Base-by-base conservation (phyloP, 345 rosid genomes). In the Sisymbrium altissimum region DNA sequence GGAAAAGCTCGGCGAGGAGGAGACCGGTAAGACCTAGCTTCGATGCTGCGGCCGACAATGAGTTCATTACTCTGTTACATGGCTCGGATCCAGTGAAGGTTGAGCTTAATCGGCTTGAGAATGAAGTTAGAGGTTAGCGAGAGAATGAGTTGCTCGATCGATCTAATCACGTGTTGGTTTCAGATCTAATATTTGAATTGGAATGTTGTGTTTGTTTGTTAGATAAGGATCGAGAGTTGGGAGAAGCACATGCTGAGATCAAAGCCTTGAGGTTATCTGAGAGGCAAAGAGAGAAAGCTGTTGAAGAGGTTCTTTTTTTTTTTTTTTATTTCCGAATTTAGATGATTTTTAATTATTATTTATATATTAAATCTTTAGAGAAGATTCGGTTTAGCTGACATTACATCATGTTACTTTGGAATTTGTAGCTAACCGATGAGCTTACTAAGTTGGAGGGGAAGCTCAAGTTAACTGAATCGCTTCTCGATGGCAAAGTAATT, bases 11-110 rank as follows among this genome's bases (percentile, higher is more conserved):
- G 56, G 83, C 89, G 49, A 77, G 97, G 65, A 81, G 99, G 75
- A 78, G 97, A 27, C 80, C 80, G 0, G 78, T 88, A 45, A 85
- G 91, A 79, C 96, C 89, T 33, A 92, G 97, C 86, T 87, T 95
- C 60, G 99, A 95, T 77, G 97, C 97, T 0, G 32, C 79, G 29
- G 68, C 64, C 38, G 99, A 95, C 54, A 95, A 88, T 64, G 97
- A 95, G 83, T 84, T 95, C 81, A 90, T 92, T 6, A 88, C 93
- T 19, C 66, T 86, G 70, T 84, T 95, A 63, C 99, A 90, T 77
- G 97, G 99, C 59, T 95, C 99, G 86, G 97, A 95, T 95, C 99
- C 97, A 80, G 97, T 95, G 64, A 95, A 95, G 81, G 80, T 95
- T 56, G 99, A 95, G 88, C 97, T 95, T 72, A 95, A 95, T 83